Conservation (phyloP, 495 filamentous ascomycete genomes). For the Annulohypoxylon moriforme region DNA sequence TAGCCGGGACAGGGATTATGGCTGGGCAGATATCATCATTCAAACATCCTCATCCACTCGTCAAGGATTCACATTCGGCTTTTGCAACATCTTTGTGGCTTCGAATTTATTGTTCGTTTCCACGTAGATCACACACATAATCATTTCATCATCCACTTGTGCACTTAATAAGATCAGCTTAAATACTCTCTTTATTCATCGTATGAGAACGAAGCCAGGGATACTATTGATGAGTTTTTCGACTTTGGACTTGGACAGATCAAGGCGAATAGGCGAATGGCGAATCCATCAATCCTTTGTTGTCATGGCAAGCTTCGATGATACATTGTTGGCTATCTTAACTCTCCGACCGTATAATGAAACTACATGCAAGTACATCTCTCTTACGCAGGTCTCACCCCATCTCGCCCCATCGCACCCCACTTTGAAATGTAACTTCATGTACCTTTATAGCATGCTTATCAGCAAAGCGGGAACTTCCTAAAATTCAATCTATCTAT, state of each 20-base stretch:
- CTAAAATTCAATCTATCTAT: constrained; percentile 19
- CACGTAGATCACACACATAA: constrained; percentile 18
- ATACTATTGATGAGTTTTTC: constrained; percentile 6
- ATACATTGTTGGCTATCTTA: constrained; percentile 13
- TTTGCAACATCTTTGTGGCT: constrained; percentile 21
- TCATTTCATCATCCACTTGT: constrained; percentile 24
- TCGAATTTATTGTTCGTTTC: constrained; percentile 23
- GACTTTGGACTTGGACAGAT: not conserved
- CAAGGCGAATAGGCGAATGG: not conserved
- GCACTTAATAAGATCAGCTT: constrained; percentile 21
- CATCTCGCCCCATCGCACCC: not conserved
- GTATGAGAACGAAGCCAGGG: constrained; percentile 15
- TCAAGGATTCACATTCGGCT: constrained; percentile 23
- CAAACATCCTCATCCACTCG: constrained; percentile 25
- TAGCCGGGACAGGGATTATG: constrained; percentile 33
- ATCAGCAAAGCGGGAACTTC: constrained; percentile 25
- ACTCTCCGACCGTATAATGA: not conserved
- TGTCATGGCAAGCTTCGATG: constrained; percentile 22
- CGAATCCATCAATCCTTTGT: constrained; percentile 8
- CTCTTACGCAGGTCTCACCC: not conserved
- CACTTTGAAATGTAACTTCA: not conserved
- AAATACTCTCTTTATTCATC: not conserved
- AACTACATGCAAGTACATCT: constrained; percentile 17
- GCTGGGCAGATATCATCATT: constrained; percentile 46
- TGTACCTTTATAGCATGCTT: constrained; percentile 2